Percentiles rank a stretch among this genome's conserved stretches.
These are phyloP conservation scores for Clathrospora elynae DNA, from an alignment of 2,329 filamentous ascomycete genomes.

Conservation along the genomic window DNA sequence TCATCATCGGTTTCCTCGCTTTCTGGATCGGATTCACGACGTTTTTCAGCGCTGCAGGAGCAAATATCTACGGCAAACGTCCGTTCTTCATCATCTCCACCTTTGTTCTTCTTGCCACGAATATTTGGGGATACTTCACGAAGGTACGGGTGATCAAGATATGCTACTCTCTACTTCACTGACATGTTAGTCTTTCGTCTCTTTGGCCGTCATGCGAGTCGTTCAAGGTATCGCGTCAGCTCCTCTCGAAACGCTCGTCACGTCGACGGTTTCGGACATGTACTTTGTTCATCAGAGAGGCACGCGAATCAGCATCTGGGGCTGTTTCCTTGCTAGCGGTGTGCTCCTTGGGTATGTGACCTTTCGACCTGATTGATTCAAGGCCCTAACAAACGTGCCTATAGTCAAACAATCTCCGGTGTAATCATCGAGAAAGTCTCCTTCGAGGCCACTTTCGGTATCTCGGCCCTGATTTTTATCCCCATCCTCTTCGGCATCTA, in stretches of 20 bases:
- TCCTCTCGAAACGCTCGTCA: constrained; percentile 88
- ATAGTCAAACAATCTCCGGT: constrained; percentile 53
- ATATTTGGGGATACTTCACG: constrained; percentile 50
- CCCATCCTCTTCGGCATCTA: constrained; percentile 50
- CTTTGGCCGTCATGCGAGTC: constrained; percentile 63
- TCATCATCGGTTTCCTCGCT: constrained; percentile 47
- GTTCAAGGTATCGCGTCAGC: constrained; percentile 86
- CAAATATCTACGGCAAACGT: constrained; percentile 48
- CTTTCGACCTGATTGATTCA: constrained; percentile 27
- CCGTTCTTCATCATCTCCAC: constrained; percentile 48
- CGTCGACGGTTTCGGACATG: constrained; percentile 85
- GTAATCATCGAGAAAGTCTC: constrained; percentile 49
- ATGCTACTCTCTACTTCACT: background rate
- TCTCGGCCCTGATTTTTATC: constrained; percentile 52
- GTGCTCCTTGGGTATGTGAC: constrained; percentile 50
- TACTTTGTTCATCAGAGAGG: constrained; percentile 89
- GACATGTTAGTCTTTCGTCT: constrained; percentile 41
- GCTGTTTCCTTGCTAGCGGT: constrained; percentile 42
- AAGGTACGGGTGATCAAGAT: constrained; percentile 18
- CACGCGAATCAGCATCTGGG: constrained; percentile 78
- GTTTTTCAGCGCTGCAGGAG: constrained; percentile 51
- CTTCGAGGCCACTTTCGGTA: constrained; percentile 52
- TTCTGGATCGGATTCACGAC: constrained; percentile 50
- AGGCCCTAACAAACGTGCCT: background rate
- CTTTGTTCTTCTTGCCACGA: constrained; percentile 44